Conservation (phyloP, 148 eudicot species). For the Fagopyrum tataricum region DNA sequence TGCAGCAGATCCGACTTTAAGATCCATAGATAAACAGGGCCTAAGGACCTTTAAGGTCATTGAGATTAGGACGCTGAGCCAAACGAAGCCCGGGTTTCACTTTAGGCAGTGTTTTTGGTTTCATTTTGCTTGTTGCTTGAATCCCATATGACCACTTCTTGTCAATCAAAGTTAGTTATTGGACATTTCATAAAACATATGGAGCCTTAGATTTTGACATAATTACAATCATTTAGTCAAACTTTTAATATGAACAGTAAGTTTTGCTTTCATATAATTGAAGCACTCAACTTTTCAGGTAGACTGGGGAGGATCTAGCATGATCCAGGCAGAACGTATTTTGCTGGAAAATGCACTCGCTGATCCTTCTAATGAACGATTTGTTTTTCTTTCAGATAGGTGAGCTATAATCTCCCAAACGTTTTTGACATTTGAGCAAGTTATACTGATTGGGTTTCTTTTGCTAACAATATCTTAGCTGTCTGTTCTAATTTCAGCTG, state of each 20-base stretch:
- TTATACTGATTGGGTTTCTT: constrained; percentile 5
- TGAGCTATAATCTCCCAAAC: constrained; percentile 23
- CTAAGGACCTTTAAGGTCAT: no score
- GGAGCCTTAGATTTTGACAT: neutral
- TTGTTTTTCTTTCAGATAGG: constrained; percentile 76
- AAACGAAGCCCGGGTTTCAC: neutral
- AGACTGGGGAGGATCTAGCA: constrained; percentile 84
- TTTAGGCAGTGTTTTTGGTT: neutral
- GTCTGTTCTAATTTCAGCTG: constrained; percentile 50
- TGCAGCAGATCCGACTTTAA: no score
- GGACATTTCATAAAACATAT: neutral
- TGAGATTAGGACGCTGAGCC: no score
- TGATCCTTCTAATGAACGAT: constrained; percentile 58
- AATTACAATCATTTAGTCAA: neutral
- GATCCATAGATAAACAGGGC: no score
- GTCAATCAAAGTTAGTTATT: neutral
- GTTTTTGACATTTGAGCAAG: neutral
- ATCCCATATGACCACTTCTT: neutral
- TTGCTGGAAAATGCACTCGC: constrained; percentile 55
- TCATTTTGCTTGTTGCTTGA: neutral
- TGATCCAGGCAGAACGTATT: constrained; percentile 76
- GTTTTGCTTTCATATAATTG: neutral
- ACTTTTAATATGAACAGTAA: neutral
- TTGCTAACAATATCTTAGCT: constrained; percentile 24
- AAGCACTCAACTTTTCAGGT: constrained; percentile 33